Evolutionary conservation across 129 eudicot genomes (phyloP).

Genomic region (Lonicera japonica): DNA sequence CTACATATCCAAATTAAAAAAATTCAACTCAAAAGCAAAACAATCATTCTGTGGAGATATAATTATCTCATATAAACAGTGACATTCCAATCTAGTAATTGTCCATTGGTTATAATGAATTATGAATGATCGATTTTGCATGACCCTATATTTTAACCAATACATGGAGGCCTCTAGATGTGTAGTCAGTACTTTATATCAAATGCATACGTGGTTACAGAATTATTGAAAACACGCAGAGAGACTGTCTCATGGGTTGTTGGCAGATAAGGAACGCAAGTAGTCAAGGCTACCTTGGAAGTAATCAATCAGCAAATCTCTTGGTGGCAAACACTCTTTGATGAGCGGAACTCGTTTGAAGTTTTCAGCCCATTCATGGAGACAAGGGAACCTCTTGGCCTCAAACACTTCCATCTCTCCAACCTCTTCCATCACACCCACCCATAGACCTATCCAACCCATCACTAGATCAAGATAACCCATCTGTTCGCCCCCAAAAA

Average conservation of each 20-base stretch:
- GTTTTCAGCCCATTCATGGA: slow-evolving; percentile 21
- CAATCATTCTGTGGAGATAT: too few species aligned
- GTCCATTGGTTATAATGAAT: too few species aligned
- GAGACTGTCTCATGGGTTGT: neutral
- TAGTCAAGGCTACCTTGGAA: slow-evolving; percentile 15
- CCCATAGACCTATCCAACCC: slow-evolving; percentile 16
- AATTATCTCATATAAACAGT: too few species aligned
- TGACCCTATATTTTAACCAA: too few species aligned
- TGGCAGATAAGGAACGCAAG: slow-evolving; percentile 18
- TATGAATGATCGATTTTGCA: too few species aligned
- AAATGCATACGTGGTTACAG: too few species aligned
- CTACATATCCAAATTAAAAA: too few species aligned
- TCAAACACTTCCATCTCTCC: slow-evolving; percentile 19
- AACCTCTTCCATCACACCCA: slow-evolving; percentile 19
- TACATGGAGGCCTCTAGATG: too few species aligned
- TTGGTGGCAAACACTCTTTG: slow-evolving; percentile 15
- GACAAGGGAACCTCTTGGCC: slow-evolving; percentile 16
- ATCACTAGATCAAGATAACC: slow-evolving; percentile 25
- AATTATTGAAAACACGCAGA: too few species aligned
- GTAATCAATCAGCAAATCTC: slow-evolving; percentile 14
- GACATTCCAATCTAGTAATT: too few species aligned
- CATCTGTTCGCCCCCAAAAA: slow-evolving; percentile 18
- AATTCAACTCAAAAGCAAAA: too few species aligned
- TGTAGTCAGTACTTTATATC: too few species aligned
- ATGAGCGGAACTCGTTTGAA: slow-evolving; percentile 20